Conservation (phyloP, 805 yeast genomes). For the Limtongozyma cylindracea region DNA sequence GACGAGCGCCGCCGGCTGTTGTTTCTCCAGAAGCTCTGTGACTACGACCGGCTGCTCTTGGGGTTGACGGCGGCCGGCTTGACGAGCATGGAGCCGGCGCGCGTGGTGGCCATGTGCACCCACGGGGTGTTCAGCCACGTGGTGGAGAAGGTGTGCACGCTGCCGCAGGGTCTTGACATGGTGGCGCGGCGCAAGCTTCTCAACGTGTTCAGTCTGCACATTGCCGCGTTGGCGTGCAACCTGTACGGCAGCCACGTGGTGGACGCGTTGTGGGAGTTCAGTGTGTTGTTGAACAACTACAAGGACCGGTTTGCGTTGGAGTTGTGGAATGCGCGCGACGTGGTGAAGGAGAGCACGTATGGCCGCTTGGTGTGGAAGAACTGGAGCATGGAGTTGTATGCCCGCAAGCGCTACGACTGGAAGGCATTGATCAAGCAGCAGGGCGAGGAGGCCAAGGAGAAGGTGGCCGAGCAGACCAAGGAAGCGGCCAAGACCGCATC, state of each 20-base stretch:
- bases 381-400: slow-evolving; percentile 70
- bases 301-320: slow-evolving; percentile 69
- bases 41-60: slow-evolving; percentile 36
- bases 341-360: slow-evolving; percentile 63
- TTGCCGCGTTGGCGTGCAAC: slow-evolving; percentile 45
- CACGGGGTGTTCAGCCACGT: slow-evolving; percentile 88
- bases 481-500: slow-evolving; percentile 16
- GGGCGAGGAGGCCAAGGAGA: slow-evolving; percentile 6
- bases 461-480: slow-evolving; percentile 4
- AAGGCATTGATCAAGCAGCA: slow-evolving; percentile 27
- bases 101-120: slow-evolving; percentile 45
- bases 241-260: slow-evolving; percentile 83
- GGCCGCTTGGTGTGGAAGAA: slow-evolving; percentile 90
- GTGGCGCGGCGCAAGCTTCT: slow-evolving; percentile 41
- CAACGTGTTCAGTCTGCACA: slow-evolving; percentile 29
- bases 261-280: slow-evolving; percentile 64
- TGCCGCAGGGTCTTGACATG: too few relatives aligned
- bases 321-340: slow-evolving; percentile 27
- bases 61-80: slow-evolving; percentile 32
- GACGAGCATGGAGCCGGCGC: slow-evolving; percentile 30
- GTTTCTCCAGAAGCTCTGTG: slow-evolving; percentile 48
- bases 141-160: slow-evolving; percentile 23
- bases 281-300: slow-evolving; percentile 52
- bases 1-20: slow-evolving; percentile 65
- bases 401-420: slow-evolving; percentile 66